A percentile compares a stretch with the other conserved stretches of the same genome.
Evolutionary conservation across 257 asterid species (phyloP).

Genomic region (Gardenia jasminoides): DNA sequence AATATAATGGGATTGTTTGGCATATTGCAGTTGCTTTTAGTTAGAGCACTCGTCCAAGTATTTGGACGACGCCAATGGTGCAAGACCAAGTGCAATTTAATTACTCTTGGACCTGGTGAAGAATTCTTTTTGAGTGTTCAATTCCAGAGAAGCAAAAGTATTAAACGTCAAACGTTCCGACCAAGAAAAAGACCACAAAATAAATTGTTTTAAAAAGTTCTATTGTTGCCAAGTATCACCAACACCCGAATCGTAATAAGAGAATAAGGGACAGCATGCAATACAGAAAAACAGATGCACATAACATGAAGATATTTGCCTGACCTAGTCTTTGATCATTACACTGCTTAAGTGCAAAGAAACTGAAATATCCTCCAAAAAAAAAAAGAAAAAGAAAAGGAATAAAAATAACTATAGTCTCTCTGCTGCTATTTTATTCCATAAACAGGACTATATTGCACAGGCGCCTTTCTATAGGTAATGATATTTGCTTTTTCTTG

Average conservation of each 20-base stretch:
- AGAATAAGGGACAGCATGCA: background rate
- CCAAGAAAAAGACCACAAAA: background rate
- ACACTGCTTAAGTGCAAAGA: background rate
- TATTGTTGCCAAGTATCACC: background rate
- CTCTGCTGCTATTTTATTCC: background rate
- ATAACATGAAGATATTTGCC: background rate
- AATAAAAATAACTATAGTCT: no score
- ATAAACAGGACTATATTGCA: background rate
- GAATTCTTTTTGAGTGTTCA: background rate
- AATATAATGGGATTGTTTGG: background rate
- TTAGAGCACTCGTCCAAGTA: no score
- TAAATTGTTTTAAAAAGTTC: background rate
- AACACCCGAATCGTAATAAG: background rate
- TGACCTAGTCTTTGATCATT: background rate
- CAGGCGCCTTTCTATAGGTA: background rate
- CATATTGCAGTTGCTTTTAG: constrained; percentile 3
- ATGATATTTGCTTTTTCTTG: background rate
- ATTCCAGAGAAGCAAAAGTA: background rate
- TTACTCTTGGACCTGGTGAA: background rate
- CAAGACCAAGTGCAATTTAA: background rate
- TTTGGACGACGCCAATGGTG: background rate
- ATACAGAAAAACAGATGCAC: no score
- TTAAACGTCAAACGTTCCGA: background rate
- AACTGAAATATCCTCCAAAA: no score
- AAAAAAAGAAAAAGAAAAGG: background rate